Evolutionary conservation across 331 rosid genomes (phyloP).

Genomic region (Spiraea crenata): DNA sequence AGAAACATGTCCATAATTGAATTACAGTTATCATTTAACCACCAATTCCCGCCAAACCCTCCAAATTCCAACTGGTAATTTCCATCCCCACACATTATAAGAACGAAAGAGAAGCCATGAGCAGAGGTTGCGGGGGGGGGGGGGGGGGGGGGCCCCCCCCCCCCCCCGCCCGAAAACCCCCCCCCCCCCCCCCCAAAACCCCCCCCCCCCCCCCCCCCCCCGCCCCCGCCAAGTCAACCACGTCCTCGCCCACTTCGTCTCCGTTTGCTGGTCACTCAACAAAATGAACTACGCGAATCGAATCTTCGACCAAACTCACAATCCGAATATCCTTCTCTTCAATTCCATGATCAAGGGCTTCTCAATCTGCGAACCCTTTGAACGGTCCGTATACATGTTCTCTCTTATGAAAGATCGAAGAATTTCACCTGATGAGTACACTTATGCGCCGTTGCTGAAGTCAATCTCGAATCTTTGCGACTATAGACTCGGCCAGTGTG

Average conservation of each 20-base stretch:
- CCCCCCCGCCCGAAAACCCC: conserved; percentile 63
- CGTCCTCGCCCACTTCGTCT: conserved; percentile 72
- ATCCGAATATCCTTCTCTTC: conserved; percentile 66
- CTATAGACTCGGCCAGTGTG: conserved; percentile 39
- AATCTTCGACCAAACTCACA: conserved; percentile 43
- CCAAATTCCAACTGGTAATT: not conserved
- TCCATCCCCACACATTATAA: not conserved
- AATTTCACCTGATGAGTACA: conserved; percentile 50
- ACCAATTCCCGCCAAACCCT: not conserved
- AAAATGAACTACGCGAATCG: conserved; percentile 48
- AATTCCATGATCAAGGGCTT: conserved; percentile 77
- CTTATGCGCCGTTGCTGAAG: conserved; percentile 68
- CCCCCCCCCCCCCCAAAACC: conserved; percentile 51
- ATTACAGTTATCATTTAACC: not conserved
- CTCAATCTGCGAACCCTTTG: conserved; percentile 53
- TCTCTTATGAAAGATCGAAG: conserved; percentile 41
- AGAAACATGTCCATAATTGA: not conserved
- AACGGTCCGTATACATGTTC: conserved; percentile 45
- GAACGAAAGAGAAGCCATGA: not conserved
- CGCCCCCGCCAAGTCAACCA: conserved; percentile 69
- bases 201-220: conserved; percentile 71
- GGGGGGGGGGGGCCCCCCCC: conserved; percentile 46
- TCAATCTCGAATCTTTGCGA: conserved; percentile 48
- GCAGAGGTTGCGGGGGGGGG: conserved; percentile 15
- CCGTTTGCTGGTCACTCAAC: conserved; percentile 50